Percentiles rank a stretch among this genome's conserved stretches.
Evolutionary conservation across 2,329 filamentous ascomycete species (phyloP).

Genomic region (Alternaria brassicae): DNA sequence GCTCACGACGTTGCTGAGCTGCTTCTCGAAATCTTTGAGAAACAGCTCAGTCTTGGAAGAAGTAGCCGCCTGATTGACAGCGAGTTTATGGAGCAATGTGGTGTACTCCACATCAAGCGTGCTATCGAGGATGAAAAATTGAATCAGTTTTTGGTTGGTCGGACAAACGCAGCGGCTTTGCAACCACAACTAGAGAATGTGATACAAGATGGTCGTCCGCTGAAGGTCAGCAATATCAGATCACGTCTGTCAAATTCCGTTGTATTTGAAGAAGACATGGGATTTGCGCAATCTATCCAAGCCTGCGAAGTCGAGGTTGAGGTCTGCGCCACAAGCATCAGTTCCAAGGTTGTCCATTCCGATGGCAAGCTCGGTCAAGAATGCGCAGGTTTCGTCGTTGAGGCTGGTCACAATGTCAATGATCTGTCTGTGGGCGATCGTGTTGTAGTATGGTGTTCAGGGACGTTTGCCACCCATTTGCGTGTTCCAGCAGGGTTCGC

Average conservation of each 20-base stretch:
- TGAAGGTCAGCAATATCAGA: conserved; percentile 4
- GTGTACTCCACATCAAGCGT: conserved; percentile 19
- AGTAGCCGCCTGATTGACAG: conserved; percentile 1
- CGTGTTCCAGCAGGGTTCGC: conserved; percentile 5
- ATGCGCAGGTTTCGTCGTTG: conserved; percentile 26
- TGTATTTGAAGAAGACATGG: conserved; percentile 19
- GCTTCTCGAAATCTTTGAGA: conserved; percentile 7
- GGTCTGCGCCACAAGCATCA: conserved; percentile 33
- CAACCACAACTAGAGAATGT: conserved; percentile 11
- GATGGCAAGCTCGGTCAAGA: conserved; percentile 17
- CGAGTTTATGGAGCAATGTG: conserved; percentile 18
- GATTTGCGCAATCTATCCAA: neutral
- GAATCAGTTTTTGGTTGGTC: conserved; percentile 17
- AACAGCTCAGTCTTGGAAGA: neutral
- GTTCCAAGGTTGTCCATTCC: conserved; percentile 21
- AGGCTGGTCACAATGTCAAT: conserved; percentile 14
- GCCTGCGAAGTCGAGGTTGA: conserved; percentile 42
- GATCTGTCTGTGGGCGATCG: conserved; percentile 27
- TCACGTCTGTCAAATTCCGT: neutral
- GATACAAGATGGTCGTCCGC: neutral
- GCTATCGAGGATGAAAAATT: conserved; percentile 12
- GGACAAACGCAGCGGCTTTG: conserved; percentile 1
- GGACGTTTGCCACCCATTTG: conserved; percentile 10
- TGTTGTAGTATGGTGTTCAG: conserved; percentile 16
- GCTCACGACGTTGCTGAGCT: conserved; percentile 7